Evolutionary conservation across 805 yeast genomes (phyloP).

Genomic region (Cyberlindnera nakhonratchasimensis): DNA sequence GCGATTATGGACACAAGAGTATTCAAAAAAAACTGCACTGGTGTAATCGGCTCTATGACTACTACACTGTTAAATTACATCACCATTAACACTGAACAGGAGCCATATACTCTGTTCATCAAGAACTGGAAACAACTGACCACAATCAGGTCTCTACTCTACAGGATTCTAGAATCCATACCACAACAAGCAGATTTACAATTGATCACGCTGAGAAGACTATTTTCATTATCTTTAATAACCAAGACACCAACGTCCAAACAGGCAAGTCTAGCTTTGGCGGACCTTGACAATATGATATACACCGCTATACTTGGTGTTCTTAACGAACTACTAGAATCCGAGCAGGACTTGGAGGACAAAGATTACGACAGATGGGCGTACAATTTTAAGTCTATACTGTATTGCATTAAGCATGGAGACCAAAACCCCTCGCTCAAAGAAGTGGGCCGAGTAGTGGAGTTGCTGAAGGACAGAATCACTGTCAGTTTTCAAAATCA

Average conservation of each 20-base stretch:
- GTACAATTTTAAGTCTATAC: conserved; percentile 8
- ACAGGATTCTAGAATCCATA: conserved; percentile 8
- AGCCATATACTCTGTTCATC: neutral
- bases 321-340: conserved; percentile 1
- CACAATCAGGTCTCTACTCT: neutral
- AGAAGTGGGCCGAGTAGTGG: neutral
- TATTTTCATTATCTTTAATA: conserved; percentile 5
- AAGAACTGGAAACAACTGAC: conserved; percentile 7
- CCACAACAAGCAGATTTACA: neutral
- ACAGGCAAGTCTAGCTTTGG: neutral
- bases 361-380: conserved; percentile 9
- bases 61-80: neutral
- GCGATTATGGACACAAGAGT: conserved; percentile 15
- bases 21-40: neutral
- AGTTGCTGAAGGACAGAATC: conserved; percentile 5
- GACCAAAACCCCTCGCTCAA: conserved; percentile 3
- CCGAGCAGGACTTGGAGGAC: neutral
- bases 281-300: conserved; percentile 6
- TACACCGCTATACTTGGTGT: conserved; percentile 2
- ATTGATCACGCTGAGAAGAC: conserved; percentile 1
- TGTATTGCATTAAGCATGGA: conserved; percentile 4
- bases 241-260: neutral
- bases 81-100: neutral
- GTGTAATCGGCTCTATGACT: neutral
- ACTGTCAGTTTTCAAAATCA: conserved; percentile 9